These are phyloP conservation scores for Endothia cerciana DNA, from an alignment of 2,329 filamentous ascomycete genomes.

Conservation along the genomic window DNA sequence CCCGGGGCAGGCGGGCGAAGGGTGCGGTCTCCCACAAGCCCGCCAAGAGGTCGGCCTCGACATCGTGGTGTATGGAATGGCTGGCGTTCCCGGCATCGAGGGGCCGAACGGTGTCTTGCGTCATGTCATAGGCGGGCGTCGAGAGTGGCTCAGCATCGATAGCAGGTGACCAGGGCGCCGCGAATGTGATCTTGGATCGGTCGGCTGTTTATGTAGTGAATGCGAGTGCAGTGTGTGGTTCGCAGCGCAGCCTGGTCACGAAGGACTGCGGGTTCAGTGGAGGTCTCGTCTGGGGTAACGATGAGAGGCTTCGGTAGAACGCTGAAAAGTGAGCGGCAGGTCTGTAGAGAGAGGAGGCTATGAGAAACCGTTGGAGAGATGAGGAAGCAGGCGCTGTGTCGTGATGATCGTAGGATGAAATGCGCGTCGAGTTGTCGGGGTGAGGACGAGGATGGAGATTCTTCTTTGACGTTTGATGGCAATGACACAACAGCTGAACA, in stretches of 20 bases:
- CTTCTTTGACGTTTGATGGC: background rate
- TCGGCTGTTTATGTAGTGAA: background rate
- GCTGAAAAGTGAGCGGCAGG: background rate
- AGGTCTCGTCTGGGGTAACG: background rate
- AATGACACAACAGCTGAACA: background rate
- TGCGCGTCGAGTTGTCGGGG: background rate
- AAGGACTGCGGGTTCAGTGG: background rate
- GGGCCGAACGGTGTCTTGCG: slow-evolving; percentile 48
- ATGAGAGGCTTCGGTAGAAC: background rate
- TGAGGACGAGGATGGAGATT: background rate
- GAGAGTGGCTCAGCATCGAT: slow-evolving; percentile 8
- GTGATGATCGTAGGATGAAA: background rate
- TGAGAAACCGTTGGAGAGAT: background rate
- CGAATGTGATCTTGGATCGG: background rate
- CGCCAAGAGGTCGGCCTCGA: slow-evolving; percentile 55
- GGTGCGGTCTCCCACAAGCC: slow-evolving; percentile 65
- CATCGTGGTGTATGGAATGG: slow-evolving; percentile 33
- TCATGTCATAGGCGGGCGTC: slow-evolving; percentile 48
- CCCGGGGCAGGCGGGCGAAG: slow-evolving; percentile 61
- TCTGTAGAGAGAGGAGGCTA: background rate
- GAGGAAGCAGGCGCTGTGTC: background rate
- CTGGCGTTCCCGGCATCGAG: slow-evolving; percentile 37
- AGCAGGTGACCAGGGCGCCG: slow-evolving; percentile 4
- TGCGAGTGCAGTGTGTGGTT: background rate
- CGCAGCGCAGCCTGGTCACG: too few species aligned